Evolutionary conservation across 768 basidiomycete species (phyloP).

Genomic region (Inosperma sp.): DNA sequence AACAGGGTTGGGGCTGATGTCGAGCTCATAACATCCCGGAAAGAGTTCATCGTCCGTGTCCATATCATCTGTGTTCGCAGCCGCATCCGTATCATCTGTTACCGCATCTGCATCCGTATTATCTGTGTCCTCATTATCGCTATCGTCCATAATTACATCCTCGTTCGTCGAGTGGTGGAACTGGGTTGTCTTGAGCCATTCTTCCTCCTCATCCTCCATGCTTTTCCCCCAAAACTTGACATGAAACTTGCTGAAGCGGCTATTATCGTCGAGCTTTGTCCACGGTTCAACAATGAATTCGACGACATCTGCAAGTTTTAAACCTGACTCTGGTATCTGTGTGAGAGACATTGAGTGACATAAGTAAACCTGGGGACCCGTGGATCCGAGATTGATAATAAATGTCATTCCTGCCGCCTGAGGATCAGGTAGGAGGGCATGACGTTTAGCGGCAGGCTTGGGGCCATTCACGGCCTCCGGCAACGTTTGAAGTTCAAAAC

Average conservation of each 20-base stretch:
- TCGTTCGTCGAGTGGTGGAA: not conserved
- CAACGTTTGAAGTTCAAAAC: no score
- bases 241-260: not conserved
- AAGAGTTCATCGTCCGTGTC: not conserved
- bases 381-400: no score
- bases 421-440: no score
- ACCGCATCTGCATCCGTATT: no score
- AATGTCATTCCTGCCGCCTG: no score
- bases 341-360: no score
- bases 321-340: not conserved
- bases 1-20: not conserved
- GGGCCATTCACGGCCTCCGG: no score
- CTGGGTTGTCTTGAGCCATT: no score
- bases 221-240: constrained; percentile 6
- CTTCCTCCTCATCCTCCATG: constrained; percentile 3
- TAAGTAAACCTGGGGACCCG: no score
- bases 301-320: constrained; percentile 1
- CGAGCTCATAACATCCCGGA: constrained; percentile 3
- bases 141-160: not conserved
- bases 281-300: constrained; percentile 1
- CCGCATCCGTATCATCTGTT: no score
- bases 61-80: no score
- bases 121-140: constrained; percentile 2
- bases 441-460: no score
- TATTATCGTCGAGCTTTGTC: not conserved